Evolutionary conservation across 805 yeast genomes (phyloP).

Genomic region (Yarrowia keelungensis): DNA sequence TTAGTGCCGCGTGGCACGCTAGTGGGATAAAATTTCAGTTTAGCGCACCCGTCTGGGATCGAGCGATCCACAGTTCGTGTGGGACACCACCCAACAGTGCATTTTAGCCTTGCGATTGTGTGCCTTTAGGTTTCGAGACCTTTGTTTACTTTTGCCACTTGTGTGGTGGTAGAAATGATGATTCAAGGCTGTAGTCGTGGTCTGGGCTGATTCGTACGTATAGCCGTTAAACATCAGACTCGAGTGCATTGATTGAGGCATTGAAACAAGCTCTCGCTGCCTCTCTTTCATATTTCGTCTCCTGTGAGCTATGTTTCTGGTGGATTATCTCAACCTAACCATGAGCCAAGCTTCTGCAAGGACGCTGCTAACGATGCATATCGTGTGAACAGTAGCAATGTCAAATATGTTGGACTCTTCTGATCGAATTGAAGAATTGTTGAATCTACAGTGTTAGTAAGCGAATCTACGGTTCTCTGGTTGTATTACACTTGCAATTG

Average conservation of each 20-base stretch:
- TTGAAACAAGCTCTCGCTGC: background rate
- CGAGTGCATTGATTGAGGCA: background rate
- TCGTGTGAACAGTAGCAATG: background rate
- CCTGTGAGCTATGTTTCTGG: too few relatives aligned
- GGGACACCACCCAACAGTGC: background rate
- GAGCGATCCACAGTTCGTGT: constrained; percentile 13
- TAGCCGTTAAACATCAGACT: background rate
- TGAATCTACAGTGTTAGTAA: background rate
- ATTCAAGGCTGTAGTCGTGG: too few relatives aligned
- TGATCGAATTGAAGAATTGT: too few relatives aligned
- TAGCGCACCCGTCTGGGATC: constrained; percentile 15
- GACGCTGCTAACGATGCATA: background rate
- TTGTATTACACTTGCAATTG: constrained; percentile 25
- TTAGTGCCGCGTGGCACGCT: constrained; percentile 5
- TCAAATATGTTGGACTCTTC: background rate
- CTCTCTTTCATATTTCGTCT: too few relatives aligned
- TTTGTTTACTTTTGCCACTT: constrained; percentile 20
- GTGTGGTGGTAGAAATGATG: background rate
- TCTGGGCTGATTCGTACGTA: too few relatives aligned
- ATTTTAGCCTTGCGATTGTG: background rate
- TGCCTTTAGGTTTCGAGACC: constrained; percentile 2
- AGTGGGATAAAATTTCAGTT: background rate
- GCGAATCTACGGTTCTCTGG: background rate
- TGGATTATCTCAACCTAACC: background rate
- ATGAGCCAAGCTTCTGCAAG: constrained; percentile 13